Percentiles rank a stretch among this genome's conserved stretches.
Conservation (phyloP, 257 asterid species). For the Solanum clarkiae region DNA sequence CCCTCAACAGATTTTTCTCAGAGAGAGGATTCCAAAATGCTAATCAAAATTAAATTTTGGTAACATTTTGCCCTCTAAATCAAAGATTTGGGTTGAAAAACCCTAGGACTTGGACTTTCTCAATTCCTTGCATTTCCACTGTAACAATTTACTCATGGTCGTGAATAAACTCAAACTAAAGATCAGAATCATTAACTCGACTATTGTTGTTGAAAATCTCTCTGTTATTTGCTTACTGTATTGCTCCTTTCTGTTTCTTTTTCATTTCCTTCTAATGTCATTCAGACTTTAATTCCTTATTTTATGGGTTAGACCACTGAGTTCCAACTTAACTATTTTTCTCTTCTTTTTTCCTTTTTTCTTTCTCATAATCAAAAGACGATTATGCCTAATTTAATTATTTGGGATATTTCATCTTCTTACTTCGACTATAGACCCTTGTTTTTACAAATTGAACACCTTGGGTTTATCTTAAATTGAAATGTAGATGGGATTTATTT, state of each 20-base stretch:
- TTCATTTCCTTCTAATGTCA: background rate
- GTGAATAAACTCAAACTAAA: background rate
- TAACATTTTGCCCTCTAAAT: background rate
- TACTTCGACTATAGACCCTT: background rate
- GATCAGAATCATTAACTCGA: background rate
- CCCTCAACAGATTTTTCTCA: background rate
- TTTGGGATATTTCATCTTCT: background rate
- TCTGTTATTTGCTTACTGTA: background rate
- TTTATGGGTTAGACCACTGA: background rate
- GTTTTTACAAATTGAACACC: background rate
- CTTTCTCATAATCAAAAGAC: background rate
- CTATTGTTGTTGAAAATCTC: background rate
- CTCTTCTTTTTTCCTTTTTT: background rate
- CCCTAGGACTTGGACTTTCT: background rate
- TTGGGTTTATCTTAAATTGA: background rate
- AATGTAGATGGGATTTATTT: background rate
- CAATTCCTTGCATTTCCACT: background rate
- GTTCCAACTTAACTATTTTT: background rate
- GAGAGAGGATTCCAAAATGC: background rate
- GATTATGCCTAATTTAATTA: background rate
- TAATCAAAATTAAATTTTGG: background rate
- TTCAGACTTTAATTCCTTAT: background rate
- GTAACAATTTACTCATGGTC: background rate
- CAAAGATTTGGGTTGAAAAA: background rate
- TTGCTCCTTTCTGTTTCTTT: background rate